phyloP scores from a whole-genome alignment of 2,329 filamentous ascomycete genomes.

The Colletotrichum euphorbiae region DNA sequence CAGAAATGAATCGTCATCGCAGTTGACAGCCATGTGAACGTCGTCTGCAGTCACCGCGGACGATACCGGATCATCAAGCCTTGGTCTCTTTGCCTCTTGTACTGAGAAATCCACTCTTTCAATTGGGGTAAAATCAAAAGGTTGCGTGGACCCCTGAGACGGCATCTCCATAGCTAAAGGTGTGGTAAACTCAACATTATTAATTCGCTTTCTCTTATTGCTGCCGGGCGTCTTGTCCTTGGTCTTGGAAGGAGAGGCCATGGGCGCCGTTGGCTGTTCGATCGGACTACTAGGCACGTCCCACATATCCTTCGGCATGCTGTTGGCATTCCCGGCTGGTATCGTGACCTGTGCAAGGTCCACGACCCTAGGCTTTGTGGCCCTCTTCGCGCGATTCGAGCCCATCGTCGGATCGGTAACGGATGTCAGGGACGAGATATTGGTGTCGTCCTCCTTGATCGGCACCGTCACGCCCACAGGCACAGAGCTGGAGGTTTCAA shows the following conservation, averaged over 20 bases:
- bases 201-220: constrained; percentile 31
- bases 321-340: constrained; percentile 43
- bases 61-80: not conserved
- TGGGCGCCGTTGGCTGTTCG: constrained; percentile 40
- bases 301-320: constrained; percentile 51
- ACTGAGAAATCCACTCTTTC: not conserved
- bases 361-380: constrained; percentile 9
- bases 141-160: constrained; percentile 27
- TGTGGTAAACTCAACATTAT: constrained; percentile 23
- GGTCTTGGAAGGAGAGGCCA: constrained; percentile 3
- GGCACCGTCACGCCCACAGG: not conserved
- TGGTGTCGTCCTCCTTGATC: constrained; percentile 8
- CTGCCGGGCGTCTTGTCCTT: constrained; percentile 12
- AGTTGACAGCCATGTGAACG: constrained; percentile 42
- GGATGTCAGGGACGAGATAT: constrained; percentile 42
- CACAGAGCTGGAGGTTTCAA: not conserved
- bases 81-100: constrained; percentile 6
- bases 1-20: constrained; percentile 24
- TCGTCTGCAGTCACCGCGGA: constrained; percentile 37
- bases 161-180: constrained; percentile 18
- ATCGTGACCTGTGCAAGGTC: constrained; percentile 51
- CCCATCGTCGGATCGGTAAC: constrained; percentile 45
- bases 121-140: constrained; percentile 30
- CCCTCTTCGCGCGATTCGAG: constrained; percentile 28
- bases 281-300: constrained; percentile 58